Base-by-base conservation (phyloP, 805 yeast genomes). In the Candida methanosorbosa region DNA sequence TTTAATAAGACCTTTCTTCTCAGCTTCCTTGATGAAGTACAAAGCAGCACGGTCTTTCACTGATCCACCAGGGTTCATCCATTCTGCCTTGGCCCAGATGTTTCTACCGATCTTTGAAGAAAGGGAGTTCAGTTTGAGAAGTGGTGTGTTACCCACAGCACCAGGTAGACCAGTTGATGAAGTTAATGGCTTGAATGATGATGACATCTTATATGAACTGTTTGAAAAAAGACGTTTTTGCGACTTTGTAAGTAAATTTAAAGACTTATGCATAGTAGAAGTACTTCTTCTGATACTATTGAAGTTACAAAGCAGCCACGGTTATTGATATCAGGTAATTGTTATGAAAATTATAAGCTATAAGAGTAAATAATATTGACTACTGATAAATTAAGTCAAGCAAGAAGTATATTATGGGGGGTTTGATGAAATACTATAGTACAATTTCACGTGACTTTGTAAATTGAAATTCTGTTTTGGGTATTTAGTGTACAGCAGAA, bases 91-190 rank as follows among this genome's bases (percentile, higher is more conserved):
- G 27, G 84, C 97, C 53, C 76, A 87, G 42, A 88, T 73, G 46
- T 83, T 79, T 46, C 88, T 66, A 5, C 85, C 84, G 3, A 75
- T 56, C 44, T 71, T 70, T 17, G 68, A 60, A 26, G 82, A 72
- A 18, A 83, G 57, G 24, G 57, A 59, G 45, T 73, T 70, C 31
- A 83, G 64, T 42, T 70, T 70, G 43, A 88, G 63, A 44, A 88
- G 63, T 18, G 97, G 96, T 4, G 97, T 88, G 58, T 86, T 86
- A n/a, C 97, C 97, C 38, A 87, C 81, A 2, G 96, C 94, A 22
- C 76, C 86, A 3, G 80, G 71, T 37, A 88, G 66, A 11, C 95
- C 95, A 12, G 62, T 57, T 35, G 72, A 69, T 11, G 87, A 66
- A 1, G 75, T 75, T 27, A 81, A 57, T 3, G 94, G 94, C 8